phyloP scores from a whole-genome alignment of 208 protist genomes.

The Lotmaria passim region DNA sequence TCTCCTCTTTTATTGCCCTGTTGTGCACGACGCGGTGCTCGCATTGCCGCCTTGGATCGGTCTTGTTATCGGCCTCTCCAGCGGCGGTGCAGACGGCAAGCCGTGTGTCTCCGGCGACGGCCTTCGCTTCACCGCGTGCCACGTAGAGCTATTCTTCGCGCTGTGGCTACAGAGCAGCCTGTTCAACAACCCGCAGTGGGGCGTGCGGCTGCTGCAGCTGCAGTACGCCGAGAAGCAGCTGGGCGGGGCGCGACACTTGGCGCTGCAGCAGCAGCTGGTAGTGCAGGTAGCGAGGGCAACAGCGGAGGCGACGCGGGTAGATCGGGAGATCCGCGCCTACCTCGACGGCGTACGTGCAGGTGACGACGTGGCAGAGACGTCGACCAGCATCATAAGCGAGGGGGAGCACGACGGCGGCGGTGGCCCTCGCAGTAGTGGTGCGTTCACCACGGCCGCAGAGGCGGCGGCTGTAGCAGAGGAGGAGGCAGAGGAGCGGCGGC shows the following conservation, averaged over 20 bases:
- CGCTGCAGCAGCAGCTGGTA: slow-evolving; percentile 31
- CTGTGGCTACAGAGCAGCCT: slow-evolving; percentile 39
- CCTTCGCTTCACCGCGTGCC: slow-evolving; percentile 16
- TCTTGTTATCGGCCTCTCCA: slow-evolving; percentile 25
- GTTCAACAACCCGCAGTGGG: slow-evolving; percentile 38
- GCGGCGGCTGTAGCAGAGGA: background rate
- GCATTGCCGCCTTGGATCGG: slow-evolving; percentile 30
- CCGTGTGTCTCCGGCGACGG: slow-evolving; percentile 9
- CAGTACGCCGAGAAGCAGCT: slow-evolving; percentile 29
- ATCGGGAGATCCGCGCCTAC: slow-evolving; percentile 27
- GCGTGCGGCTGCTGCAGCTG: slow-evolving; percentile 28
- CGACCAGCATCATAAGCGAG: background rate
- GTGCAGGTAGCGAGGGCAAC: slow-evolving; percentile 9
- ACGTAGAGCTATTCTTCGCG: slow-evolving; percentile 29
- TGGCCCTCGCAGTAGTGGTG: background rate
- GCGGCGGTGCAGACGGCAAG: background rate
- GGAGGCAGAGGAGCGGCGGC: background rate
- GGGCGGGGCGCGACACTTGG: slow-evolving; percentile 17
- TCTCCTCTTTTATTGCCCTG: slow-evolving; percentile 14
- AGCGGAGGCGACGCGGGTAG: slow-evolving; percentile 24
- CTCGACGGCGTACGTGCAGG: slow-evolving; percentile 27
- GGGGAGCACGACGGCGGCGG: background rate
- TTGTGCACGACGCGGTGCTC: slow-evolving; percentile 14
- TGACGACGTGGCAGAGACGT: slow-evolving; percentile 11
- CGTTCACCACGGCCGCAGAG: background rate